These are phyloP conservation scores for Annulohypoxylon stygium DNA, from an alignment of 495 filamentous ascomycete genomes.

Conservation along the genomic window DNA sequence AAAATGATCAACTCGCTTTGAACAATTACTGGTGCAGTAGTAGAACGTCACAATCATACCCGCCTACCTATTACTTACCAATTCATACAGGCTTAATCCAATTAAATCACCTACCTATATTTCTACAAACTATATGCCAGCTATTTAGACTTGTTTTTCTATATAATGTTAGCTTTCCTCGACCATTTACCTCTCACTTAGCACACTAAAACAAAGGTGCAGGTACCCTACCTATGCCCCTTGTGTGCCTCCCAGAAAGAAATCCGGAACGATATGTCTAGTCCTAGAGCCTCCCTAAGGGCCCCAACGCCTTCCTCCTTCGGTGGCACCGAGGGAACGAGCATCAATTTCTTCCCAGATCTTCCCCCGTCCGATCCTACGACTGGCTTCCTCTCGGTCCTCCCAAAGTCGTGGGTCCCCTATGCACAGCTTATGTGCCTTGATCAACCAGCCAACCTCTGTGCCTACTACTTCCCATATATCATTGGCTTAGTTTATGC, in stretches of 20 bases:
- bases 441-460: conserved; percentile 41
- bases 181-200: too few relatives aligned
- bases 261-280: not conserved
- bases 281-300: not conserved
- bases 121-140: too few relatives aligned
- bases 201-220: too few relatives aligned
- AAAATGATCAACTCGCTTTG: too few relatives aligned
- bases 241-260: not conserved
- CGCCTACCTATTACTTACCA: too few relatives aligned
- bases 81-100: too few relatives aligned
- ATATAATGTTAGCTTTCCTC: too few relatives aligned
- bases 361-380: not conserved
- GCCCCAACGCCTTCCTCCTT: not conserved
- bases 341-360: not conserved
- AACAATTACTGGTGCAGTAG: too few relatives aligned
- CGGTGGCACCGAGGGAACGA: not conserved
- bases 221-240: too few relatives aligned
- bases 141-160: too few relatives aligned
- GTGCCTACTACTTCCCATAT: conserved; percentile 47
- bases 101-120: too few relatives aligned
- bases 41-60: too few relatives aligned
- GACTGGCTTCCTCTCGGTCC: not conserved
- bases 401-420: conserved; percentile 33
- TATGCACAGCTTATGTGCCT: conserved; percentile 49
- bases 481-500: conserved; percentile 41